These are phyloP conservation scores for Beauveria sp. DNA, from an alignment of 2,329 filamentous ascomycete species.

Conservation along the genomic window DNA sequence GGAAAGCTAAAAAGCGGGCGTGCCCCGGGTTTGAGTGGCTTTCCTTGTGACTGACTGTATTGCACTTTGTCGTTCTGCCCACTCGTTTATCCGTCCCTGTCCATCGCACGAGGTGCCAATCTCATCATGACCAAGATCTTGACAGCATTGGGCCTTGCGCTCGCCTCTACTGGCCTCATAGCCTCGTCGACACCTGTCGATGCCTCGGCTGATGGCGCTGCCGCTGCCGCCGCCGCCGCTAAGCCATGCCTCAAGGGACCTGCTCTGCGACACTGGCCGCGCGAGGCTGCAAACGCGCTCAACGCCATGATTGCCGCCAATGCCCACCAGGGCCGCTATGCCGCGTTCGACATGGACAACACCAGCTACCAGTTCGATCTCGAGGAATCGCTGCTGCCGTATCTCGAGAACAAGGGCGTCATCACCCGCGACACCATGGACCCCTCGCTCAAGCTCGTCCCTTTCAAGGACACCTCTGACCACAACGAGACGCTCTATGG, in stretches of 20 bases:
- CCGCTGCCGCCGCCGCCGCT: not conserved
- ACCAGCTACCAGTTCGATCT: slow-evolving; percentile 34
- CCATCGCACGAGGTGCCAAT: not conserved
- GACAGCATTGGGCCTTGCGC: slow-evolving; percentile 2
- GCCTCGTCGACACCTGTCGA: not conserved
- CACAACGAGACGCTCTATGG: slow-evolving; percentile 35
- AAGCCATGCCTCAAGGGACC: slow-evolving; percentile 14
- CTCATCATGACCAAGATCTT: slow-evolving; percentile 7
- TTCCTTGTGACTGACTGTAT: no score
- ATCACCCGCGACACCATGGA: slow-evolving; percentile 33
- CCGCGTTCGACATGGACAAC: slow-evolving; percentile 39
- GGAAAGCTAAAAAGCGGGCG: not conserved
- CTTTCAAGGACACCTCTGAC: slow-evolving; percentile 31
- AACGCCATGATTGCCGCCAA: slow-evolving; percentile 31
- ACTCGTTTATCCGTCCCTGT: not conserved
- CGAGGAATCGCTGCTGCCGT: slow-evolving; percentile 36
- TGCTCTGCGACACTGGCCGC: slow-evolving; percentile 27
- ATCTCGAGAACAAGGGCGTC: slow-evolving; percentile 33
- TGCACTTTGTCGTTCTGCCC: not conserved
- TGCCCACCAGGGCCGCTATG: slow-evolving; percentile 29
- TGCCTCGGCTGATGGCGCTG: not conserved
- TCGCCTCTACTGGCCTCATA: slow-evolving; percentile 4
- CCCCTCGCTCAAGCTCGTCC: slow-evolving; percentile 31
- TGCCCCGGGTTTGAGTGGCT: not conserved
- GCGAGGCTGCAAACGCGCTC: slow-evolving; percentile 25